Conservation (phyloP, 495 filamentous ascomycete genomes). For the Durotheca rogersii region DNA sequence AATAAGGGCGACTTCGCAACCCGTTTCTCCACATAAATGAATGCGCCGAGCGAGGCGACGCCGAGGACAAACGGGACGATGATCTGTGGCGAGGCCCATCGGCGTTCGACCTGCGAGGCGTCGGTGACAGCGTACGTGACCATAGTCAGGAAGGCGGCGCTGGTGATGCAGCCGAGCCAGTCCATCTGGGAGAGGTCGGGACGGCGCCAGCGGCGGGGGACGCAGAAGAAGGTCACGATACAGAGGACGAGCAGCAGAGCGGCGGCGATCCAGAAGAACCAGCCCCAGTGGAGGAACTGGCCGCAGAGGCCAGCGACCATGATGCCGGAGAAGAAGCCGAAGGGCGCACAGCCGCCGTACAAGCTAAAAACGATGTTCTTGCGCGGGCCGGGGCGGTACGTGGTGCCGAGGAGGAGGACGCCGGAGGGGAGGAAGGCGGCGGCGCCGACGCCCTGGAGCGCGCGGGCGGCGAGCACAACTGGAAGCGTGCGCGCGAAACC, state of each 20-base stretch:
- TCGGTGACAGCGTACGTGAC: conserved; percentile 71
- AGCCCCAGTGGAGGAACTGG: conserved; percentile 60
- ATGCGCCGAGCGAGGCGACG: conserved; percentile 44
- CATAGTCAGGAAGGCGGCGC: conserved; percentile 58
- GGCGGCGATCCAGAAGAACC: conserved; percentile 72
- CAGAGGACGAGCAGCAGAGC: conserved; percentile 41
- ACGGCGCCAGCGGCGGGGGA: conserved; percentile 60
- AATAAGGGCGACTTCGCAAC: conserved; percentile 62
- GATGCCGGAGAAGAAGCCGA: conserved; percentile 72
- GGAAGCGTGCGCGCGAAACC: conserved; percentile 63
- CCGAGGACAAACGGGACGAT: conserved; percentile 54
- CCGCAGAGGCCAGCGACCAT: conserved; percentile 67
- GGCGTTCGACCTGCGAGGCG: conserved; percentile 57
- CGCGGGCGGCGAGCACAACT: conserved; percentile 68
- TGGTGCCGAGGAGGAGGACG: conserved; percentile 67
- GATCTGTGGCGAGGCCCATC: conserved; percentile 68
- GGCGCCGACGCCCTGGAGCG: conserved; percentile 68
- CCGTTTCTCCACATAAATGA: conserved; percentile 67
- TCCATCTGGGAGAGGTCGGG: conserved; percentile 9
- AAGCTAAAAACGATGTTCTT: conserved; percentile 74
- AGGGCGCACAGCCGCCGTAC: conserved; percentile 65
- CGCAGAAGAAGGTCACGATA: conserved; percentile 51
- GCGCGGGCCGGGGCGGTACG: conserved; percentile 72
- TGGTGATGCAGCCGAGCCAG: conserved; percentile 40
- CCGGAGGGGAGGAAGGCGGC: conserved; percentile 68